phyloP scores from a whole-genome alignment of 2,329 filamentous ascomycete genomes.

The Aureobasidium sp. region DNA sequence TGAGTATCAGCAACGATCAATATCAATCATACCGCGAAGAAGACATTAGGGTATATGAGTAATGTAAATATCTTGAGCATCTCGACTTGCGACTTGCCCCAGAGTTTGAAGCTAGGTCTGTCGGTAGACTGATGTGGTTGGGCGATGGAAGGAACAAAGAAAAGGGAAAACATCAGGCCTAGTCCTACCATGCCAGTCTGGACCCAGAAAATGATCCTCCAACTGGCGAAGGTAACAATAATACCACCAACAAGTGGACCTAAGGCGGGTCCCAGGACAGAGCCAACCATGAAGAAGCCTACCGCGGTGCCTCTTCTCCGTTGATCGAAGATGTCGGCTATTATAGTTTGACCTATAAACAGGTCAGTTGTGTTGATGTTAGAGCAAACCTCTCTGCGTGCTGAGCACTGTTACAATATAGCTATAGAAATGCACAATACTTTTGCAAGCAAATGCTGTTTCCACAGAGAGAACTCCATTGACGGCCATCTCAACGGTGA shows the following conservation, averaged over 20 bases:
- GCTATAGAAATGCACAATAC: too few species aligned
- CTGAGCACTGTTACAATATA: too few species aligned
- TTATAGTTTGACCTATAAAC: constrained; percentile 39
- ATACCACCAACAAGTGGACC: constrained; percentile 60
- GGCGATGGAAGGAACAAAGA: constrained; percentile 47
- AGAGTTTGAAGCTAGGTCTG: not conserved
- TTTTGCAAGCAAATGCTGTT: too few species aligned
- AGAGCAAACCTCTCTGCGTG: not conserved
- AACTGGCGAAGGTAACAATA: constrained; percentile 63
- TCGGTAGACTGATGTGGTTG: constrained; percentile 5
- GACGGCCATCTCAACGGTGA: too few species aligned
- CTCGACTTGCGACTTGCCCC: constrained; percentile 48
- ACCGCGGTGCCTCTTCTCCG: constrained; percentile 58
- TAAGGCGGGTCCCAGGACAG: constrained; percentile 55
- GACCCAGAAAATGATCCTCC: constrained; percentile 71
- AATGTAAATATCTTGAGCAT: constrained; percentile 55
- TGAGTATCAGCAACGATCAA: too few species aligned
- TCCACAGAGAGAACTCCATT: too few species aligned
- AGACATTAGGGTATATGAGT: constrained; percentile 59
- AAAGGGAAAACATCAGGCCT: constrained; percentile 51
- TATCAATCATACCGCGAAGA: constrained; percentile 42
- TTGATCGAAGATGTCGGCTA: constrained; percentile 45
- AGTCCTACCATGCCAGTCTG: constrained; percentile 58
- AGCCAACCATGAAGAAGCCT: constrained; percentile 62
- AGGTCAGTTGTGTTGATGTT: not conserved